Base-by-base conservation (phyloP, 805 yeast species). In the Monosporozyma yasuniensis region DNA sequence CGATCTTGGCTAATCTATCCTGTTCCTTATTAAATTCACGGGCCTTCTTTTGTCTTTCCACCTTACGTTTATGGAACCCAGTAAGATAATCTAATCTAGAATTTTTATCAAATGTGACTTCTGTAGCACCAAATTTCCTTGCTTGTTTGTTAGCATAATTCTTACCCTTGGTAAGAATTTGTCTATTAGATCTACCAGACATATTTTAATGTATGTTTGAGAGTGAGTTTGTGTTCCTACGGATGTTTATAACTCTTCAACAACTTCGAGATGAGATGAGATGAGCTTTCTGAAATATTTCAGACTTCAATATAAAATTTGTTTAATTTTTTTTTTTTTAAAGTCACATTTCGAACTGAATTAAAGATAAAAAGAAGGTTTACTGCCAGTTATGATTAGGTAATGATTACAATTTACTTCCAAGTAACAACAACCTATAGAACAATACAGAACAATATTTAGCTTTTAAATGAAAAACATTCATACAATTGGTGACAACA, bases 1-100 rank as follows among this genome's bases (percentile, higher is more conserved):
- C 95, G 10, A 88, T 73, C 58, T 78, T 78, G 2, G 80, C 81
- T 55, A 79, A 70, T 50, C 90, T 75, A 4, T 84, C 93, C 62
- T 83, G 86, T 63, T 90, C 96, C 57, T 83, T 81, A 47, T 78
- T 78, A 59, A 74, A 81, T 52, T 78, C 87, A 56, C 79, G 81
- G 0, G 97, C 98, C 55, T 83, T 81, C 70, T 88, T 90, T 69
- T 86, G 85, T 65, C 98, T 77, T 61, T 86, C 86, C 16, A 91
- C 65, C 65, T 91, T 91, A 61, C 99, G 78, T 70, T 91, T 91
- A 67, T 93, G 98, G 67, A 91, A 91, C 39, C 99, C 99, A 2
- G 97, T 91, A 56, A 91, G 71, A 65, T 81, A 91, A 53, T 91
- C 96, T 65, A 74, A 69, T 64, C 97, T 72, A n/a, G 84, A 77